Conservation (phyloP, 2,329 filamentous ascomycete genomes). For the Monilinia aucupariae region DNA sequence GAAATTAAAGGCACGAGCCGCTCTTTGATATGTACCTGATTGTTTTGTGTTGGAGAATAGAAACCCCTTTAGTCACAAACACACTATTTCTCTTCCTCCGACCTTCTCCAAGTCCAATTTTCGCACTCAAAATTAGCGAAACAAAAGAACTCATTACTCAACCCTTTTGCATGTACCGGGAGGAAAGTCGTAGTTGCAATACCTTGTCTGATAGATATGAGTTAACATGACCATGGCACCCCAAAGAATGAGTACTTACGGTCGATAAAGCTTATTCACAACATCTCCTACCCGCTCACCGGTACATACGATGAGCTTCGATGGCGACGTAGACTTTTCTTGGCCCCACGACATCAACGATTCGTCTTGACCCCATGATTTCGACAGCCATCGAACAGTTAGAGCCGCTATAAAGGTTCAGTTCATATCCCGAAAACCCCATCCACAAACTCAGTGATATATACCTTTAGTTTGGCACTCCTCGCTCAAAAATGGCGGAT, state of each 20-base stretch:
- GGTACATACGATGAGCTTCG: conserved; percentile 61
- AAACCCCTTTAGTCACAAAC: neutral
- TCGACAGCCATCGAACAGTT: conserved; percentile 68
- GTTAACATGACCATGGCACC: neutral
- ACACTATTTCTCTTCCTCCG: neutral
- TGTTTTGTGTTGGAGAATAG: neutral
- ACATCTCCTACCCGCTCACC: conserved; percentile 69
- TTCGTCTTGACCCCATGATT: conserved; percentile 31
- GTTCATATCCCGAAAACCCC: neutral
- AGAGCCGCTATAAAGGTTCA: conserved; percentile 51
- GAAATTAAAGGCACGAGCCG: conserved; percentile 41
- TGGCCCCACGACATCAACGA: conserved; percentile 10
- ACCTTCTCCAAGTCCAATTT: conserved; percentile 41
- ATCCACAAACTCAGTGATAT: neutral
- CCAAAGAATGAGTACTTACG: conserved; percentile 41
- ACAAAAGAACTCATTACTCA: conserved; percentile 77
- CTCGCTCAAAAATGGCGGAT: conserved; percentile 74
- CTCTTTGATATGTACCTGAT: conserved; percentile 35
- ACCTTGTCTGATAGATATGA: conserved; percentile 33
- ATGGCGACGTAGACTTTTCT: conserved; percentile 10
- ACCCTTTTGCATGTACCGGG: conserved; percentile 61
- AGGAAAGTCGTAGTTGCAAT: conserved; percentile 59
- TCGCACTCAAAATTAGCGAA: conserved; percentile 71
- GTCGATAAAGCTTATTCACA: conserved; percentile 61
- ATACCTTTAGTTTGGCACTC: conserved; percentile 76